Conservation (phyloP, 108 stramenopile genomes). For the Nannochloropsis salina region DNA sequence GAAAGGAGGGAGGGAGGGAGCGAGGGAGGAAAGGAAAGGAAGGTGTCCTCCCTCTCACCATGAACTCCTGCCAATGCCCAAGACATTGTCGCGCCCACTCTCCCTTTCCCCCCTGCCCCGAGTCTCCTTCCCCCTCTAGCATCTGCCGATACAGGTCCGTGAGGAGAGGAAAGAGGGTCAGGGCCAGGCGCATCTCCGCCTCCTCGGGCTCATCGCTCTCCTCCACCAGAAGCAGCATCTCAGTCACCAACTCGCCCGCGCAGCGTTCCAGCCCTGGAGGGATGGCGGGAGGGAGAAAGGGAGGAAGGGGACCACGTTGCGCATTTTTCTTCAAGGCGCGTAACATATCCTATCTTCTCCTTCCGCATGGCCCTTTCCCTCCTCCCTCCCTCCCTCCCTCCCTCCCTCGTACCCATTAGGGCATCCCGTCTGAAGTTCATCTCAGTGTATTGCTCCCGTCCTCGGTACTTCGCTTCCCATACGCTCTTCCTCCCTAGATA, state of each 20-base stretch:
- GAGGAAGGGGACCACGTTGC: neutral
- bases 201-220: slow-evolving; percentile 41
- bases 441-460: neutral
- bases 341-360: neutral
- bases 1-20: neutral
- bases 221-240: slow-evolving; percentile 47
- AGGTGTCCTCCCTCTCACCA: neutral
- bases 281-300: neutral
- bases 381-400: slow-evolving; percentile 10
- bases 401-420: neutral
- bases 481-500: neutral
- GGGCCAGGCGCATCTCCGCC: slow-evolving; percentile 45
- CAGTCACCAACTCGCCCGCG: slow-evolving; percentile 49
- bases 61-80: neutral
- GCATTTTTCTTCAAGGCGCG: neutral
- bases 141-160: slow-evolving; percentile 51
- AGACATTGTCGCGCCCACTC: slow-evolving; percentile 7
- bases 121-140: slow-evolving; percentile 23
- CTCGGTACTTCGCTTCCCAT: neutral
- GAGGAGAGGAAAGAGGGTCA: slow-evolving; percentile 42
- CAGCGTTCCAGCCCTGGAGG: slow-evolving; percentile 45
- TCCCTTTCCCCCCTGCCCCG: neutral
- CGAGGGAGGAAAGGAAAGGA: neutral
- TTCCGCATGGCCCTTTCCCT: neutral
- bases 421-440: neutral